These are phyloP conservation scores for Heteromeles arbutifolia DNA, from an alignment of 306 rosid species.

Conservation along the genomic window DNA sequence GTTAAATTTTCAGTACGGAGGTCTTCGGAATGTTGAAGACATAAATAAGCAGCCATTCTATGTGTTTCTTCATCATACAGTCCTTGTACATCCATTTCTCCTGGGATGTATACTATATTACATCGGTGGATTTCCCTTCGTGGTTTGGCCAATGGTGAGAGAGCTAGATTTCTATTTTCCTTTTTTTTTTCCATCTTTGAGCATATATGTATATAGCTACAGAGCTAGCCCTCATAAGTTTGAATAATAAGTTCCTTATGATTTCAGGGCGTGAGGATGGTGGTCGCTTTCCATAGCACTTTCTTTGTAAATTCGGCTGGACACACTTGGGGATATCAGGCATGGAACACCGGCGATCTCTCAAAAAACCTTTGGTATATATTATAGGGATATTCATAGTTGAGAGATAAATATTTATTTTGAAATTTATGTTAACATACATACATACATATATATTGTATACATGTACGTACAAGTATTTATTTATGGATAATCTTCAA, in stretches of 20 bases:
- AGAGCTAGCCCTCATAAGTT: too few species aligned
- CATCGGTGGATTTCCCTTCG: too few species aligned
- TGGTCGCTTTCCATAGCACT: slow-evolving; percentile 64
- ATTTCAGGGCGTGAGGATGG: slow-evolving; percentile 69
- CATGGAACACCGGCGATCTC: slow-evolving; percentile 68
- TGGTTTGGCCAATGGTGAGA: slow-evolving; percentile 86
- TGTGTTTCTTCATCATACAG: slow-evolving; percentile 46
- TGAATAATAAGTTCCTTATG: not conserved
- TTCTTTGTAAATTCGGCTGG: slow-evolving; percentile 88
- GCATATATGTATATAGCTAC: not conserved
- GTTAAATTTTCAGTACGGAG: slow-evolving; percentile 59
- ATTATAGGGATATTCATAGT: not conserved
- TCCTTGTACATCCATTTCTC: too few species aligned
- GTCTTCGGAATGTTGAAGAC: slow-evolving; percentile 59
- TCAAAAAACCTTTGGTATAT: slow-evolving; percentile 66
- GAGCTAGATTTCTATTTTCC: not conserved
- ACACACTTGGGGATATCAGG: slow-evolving; percentile 75
- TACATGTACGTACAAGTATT: not conserved
- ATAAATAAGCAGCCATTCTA: slow-evolving; percentile 69
- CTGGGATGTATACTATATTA: too few species aligned
- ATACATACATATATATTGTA: not conserved
- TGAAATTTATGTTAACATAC: not conserved
- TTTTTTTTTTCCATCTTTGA: not conserved
- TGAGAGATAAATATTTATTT: not conserved
- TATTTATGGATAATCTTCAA: not conserved